These are phyloP conservation scores for Nemophila menziesii DNA, from an alignment of 257 asterid genomes.

Conservation along the genomic window DNA sequence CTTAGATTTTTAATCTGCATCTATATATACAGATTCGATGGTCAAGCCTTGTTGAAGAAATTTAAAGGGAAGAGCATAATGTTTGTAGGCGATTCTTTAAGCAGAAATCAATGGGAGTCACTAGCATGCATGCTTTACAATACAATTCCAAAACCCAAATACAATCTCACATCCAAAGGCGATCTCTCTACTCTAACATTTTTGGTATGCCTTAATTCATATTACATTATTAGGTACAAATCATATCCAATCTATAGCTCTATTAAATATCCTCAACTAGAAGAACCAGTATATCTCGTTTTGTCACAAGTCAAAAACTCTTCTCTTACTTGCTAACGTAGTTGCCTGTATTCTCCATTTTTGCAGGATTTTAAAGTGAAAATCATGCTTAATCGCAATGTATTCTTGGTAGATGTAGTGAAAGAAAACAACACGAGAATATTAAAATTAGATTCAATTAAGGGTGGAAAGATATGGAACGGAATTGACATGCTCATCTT, in stretches of 20 bases:
- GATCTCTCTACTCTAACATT: constrained; percentile 16
- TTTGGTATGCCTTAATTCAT: constrained; percentile 9
- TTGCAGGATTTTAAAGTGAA: constrained; percentile 58
- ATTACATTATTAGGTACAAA: no score
- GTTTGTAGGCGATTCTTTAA: constrained; percentile 32
- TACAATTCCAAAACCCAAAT: constrained; percentile 9
- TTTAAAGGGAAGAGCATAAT: constrained; percentile 28
- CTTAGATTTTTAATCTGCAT: no score
- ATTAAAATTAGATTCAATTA: constrained; percentile 53
- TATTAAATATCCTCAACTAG: no score
- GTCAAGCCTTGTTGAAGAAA: constrained; percentile 19
- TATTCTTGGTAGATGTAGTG: constrained; percentile 59
- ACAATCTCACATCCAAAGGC: constrained; percentile 16
- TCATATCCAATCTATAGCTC: no score
- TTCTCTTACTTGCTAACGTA: no score
- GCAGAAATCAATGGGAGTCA: constrained; percentile 31
- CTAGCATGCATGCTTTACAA: constrained; percentile 28
- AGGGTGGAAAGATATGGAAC: constrained; percentile 46
- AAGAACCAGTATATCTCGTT: no score
- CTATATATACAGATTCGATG: constrained; percentile 18
- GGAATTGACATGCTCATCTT: constrained; percentile 72
- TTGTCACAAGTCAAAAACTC: no score
- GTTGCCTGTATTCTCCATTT: neutral
- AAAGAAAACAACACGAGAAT: constrained; percentile 39
- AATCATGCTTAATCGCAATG: constrained; percentile 50